A percentile compares a stretch with the other conserved stretches of the same genome.
Evolutionary conservation across 768 basidiomycete species (phyloP).

Genomic region (Tephrocybe sp.): DNA sequence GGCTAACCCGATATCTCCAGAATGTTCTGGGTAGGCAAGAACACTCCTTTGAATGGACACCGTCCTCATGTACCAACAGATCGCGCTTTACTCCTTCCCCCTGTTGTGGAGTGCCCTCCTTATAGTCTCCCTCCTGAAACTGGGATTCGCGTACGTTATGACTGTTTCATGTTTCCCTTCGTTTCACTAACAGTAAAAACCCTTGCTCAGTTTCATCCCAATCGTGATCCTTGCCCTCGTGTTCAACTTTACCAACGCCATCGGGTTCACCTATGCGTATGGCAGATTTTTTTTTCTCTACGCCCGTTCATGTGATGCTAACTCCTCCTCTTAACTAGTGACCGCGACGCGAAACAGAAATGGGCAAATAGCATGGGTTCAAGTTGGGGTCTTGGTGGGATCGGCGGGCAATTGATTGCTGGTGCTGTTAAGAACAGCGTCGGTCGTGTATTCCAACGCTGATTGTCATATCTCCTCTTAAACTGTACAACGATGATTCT

Average conservation of each 20-base stretch:
- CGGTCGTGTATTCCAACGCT: conserved; percentile 62
- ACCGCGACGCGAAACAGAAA: conserved; percentile 89
- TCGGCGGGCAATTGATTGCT: conserved; percentile 83
- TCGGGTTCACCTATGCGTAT: conserved; percentile 95
- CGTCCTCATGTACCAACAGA: conserved; percentile 40
- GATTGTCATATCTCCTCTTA: not conserved
- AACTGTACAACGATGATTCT: conserved; percentile 3
- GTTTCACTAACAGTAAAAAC: not conserved
- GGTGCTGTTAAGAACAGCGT: conserved; percentile 83
- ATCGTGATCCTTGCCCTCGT: conserved; percentile 93
- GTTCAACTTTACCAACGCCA: conserved; percentile 94
- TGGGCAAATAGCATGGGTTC: conserved; percentile 83
- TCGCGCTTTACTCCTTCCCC: conserved; percentile 89
- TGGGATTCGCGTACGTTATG: conserved; percentile 76
- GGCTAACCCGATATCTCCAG: too few species aligned
- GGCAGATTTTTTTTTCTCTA: conserved; percentile 24
- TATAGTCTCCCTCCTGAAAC: conserved; percentile 86
- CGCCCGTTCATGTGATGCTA: not conserved
- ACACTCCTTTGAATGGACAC: not conserved
- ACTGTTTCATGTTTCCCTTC: not conserved
- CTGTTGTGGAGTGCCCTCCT: conserved; percentile 84
- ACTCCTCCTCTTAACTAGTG: conserved; percentile 39
- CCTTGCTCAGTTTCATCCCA: conserved; percentile 74
- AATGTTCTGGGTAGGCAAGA: conserved; percentile 83
- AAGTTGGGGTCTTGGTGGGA: conserved; percentile 72